Percentiles rank a stretch among this genome's conserved stretches.
These are phyloP conservation scores for Didymella segeticola DNA, from an alignment of 2,329 filamentous ascomycete genomes.

Conservation along the genomic window DNA sequence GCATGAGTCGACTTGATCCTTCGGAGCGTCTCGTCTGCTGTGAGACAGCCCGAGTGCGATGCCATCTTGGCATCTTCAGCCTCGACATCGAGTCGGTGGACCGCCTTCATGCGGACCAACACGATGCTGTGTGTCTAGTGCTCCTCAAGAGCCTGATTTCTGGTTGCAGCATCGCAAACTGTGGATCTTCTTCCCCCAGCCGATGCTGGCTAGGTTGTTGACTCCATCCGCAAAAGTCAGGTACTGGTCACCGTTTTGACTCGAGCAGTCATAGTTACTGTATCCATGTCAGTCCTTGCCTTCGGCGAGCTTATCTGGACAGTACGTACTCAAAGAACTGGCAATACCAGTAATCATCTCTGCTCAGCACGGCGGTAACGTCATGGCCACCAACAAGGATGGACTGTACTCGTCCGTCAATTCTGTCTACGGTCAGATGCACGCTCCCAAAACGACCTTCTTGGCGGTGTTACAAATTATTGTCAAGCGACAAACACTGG, in stretches of 20 bases:
- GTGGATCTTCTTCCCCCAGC: slow-evolving; percentile 39
- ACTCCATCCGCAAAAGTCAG: slow-evolving; percentile 38
- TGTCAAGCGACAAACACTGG: slow-evolving; percentile 40
- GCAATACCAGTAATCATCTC: slow-evolving; percentile 44
- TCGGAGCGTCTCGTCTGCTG: neutral
- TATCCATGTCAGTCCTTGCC: slow-evolving; percentile 8
- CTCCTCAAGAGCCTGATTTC: slow-evolving; percentile 1
- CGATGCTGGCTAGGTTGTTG: slow-evolving; percentile 41
- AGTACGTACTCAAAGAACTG: slow-evolving; percentile 42
- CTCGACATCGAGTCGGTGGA: neutral
- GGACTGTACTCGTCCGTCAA: slow-evolving; percentile 43
- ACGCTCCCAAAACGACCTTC: neutral
- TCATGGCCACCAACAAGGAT: slow-evolving; percentile 42
- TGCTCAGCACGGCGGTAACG: slow-evolving; percentile 29
- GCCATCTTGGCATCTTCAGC: neutral
- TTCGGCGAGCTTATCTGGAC: neutral
- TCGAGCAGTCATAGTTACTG: slow-evolving; percentile 44
- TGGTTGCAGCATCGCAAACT: slow-evolving; percentile 37
- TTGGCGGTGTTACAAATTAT: slow-evolving; percentile 36
- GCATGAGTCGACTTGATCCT: neutral
- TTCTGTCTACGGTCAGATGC: slow-evolving; percentile 25
- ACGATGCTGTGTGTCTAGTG: neutral
- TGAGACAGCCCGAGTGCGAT: neutral
- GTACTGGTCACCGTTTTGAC: slow-evolving; percentile 23
- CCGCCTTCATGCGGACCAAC: neutral